A percentile compares a stretch with the other conserved stretches of the same genome.
phyloP scores from a whole-genome alignment of 2,329 filamentous ascomycete species.

The Penicillium paneum region DNA sequence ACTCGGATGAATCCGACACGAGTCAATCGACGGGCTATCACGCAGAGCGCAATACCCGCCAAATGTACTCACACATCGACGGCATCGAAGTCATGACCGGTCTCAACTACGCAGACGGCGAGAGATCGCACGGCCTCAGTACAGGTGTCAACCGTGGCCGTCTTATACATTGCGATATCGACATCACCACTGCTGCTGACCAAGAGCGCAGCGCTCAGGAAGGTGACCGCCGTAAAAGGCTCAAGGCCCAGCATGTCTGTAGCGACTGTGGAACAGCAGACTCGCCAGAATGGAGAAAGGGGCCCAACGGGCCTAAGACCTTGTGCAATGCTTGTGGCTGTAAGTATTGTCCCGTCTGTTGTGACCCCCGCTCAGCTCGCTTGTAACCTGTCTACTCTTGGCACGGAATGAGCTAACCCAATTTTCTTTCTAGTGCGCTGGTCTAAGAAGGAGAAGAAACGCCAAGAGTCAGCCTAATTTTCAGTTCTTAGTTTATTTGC shows the following conservation, averaged over 20 bases:
- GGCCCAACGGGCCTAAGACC: slow-evolving; percentile 87
- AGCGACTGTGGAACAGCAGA: slow-evolving; percentile 93
- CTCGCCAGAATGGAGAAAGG: slow-evolving; percentile 94
- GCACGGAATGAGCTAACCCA: neutral
- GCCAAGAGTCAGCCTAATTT: slow-evolving; percentile 27
- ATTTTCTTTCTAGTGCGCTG: slow-evolving; percentile 47
- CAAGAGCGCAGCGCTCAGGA: slow-evolving; percentile 51
- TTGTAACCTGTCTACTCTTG: neutral
- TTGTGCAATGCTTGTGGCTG: slow-evolving; percentile 94
- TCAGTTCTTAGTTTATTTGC: slow-evolving; percentile 5
- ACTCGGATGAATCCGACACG: slow-evolving; percentile 31
- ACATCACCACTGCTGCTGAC: slow-evolving; percentile 77
- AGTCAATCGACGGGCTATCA: slow-evolving; percentile 70
- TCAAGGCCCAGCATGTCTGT: slow-evolving; percentile 93
- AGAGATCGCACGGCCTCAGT: slow-evolving; percentile 81
- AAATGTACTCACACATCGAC: slow-evolving; percentile 72
- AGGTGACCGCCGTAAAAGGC: slow-evolving; percentile 77
- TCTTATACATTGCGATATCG: slow-evolving; percentile 79
- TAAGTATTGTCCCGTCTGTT: slow-evolving; percentile 38
- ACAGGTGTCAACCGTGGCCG: slow-evolving; percentile 79
- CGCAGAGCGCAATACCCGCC: slow-evolving; percentile 81
- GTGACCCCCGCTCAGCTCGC: neutral
- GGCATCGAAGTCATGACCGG: slow-evolving; percentile 93
- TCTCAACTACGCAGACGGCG: slow-evolving; percentile 80
- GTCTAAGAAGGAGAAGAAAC: slow-evolving; percentile 76